phyloP scores from a whole-genome alignment of 129 eudicot genomes.

The sunflower (Helianthus annuus) region HanXRQr2.0-SUNRISE NC_035437.2:177476618-177477117 shows the following conservation, averaged over 20 bases:
- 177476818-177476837: conserved; percentile 25
- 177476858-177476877: conserved; percentile 91
- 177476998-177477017: conserved; percentile 88
- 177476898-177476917: conserved; percentile 75
- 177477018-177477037: conserved; percentile 77
- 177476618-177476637: conserved; percentile 98
- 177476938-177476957: conserved; percentile 93
- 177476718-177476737: conserved; percentile 83
- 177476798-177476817: conserved; percentile 5
- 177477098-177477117: conserved; percentile 70
- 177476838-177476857: conserved; percentile 83
- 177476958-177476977: conserved; percentile 93
- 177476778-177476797: conserved; percentile 7
- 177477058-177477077: conserved; percentile 52
- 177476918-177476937: conserved; percentile 92
- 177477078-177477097: conserved; percentile 49
- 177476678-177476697: conserved; percentile 73
- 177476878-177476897: conserved; percentile 80
- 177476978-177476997: conserved; percentile 75
- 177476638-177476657: conserved; percentile 88
- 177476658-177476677: conserved; percentile 83
- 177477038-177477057: conserved; percentile 46
- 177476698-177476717: conserved; percentile 83
- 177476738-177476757: conserved; percentile 80
- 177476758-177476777: conserved; percentile 10